A percentile compares a stretch with the other conserved stretches of the same genome.
phyloP scores from a whole-genome alignment of 371 early-diverging fungal genomes.

The Amoeboaphelidium protococcarum region DNA sequence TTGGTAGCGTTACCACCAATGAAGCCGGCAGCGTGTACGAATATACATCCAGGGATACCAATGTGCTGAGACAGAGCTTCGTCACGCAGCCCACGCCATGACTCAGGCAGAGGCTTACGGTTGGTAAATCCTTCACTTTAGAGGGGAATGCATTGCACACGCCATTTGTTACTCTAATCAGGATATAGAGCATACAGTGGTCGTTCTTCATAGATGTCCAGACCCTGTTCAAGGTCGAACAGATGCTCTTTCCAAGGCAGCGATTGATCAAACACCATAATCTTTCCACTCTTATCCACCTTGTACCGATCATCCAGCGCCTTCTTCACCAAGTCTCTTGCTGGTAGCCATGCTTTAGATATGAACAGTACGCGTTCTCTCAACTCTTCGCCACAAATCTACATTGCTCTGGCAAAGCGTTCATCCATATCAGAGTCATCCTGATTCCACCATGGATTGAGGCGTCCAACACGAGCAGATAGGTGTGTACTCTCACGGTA shows the following conservation, averaged over 20 bases:
- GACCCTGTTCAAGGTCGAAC: slow-evolving; percentile 33
- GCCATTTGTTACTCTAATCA: slow-evolving; percentile 12
- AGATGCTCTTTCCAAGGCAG: slow-evolving; percentile 86
- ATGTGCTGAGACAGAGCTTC: slow-evolving; percentile 45
- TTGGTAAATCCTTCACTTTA: slow-evolving; percentile 50
- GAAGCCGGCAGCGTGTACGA: slow-evolving; percentile 81
- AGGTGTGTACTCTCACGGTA: slow-evolving; percentile 62
- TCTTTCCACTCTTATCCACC: slow-evolving; percentile 41
- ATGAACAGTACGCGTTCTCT: neutral
- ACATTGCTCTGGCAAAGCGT: slow-evolving; percentile 30
- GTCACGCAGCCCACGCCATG: slow-evolving; percentile 87
- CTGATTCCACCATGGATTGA: slow-evolving; percentile 85
- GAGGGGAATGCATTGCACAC: slow-evolving; percentile 52
- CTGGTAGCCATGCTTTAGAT: slow-evolving; percentile 49
- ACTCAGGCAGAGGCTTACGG: slow-evolving; percentile 68
- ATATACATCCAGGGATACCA: slow-evolving; percentile 54
- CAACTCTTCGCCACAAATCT: neutral
- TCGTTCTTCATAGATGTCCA: slow-evolving; percentile 5
- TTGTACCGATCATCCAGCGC: slow-evolving; percentile 13
- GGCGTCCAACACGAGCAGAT: slow-evolving; percentile 38
- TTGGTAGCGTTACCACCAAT: slow-evolving; percentile 5
- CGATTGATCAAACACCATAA: slow-evolving; percentile 45
- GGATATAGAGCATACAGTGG: slow-evolving; percentile 60
- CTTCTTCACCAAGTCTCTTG: slow-evolving; percentile 43
- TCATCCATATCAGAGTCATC: slow-evolving; percentile 28